phyloP scores from a whole-genome alignment of 306 rosid species.

The Prunus mira region DNA sequence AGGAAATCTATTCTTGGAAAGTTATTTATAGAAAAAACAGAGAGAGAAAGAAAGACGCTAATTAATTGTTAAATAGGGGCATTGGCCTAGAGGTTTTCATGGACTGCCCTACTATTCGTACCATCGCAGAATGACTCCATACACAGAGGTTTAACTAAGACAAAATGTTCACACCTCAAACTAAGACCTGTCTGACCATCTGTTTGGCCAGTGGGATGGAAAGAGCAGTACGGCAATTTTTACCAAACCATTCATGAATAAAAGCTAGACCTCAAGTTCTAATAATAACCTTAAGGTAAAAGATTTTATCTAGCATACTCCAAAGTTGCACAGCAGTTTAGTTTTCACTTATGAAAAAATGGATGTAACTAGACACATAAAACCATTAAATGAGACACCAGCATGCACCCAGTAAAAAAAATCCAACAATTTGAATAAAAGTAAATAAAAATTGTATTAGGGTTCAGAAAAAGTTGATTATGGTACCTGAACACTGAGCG shows the following conservation, averaged over 20 bases:
- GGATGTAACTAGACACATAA: neutral
- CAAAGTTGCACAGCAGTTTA: neutral
- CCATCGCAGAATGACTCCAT: neutral
- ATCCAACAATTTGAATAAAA: neutral
- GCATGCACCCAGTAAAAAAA: neutral
- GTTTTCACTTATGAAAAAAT: neutral
- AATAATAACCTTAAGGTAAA: neutral
- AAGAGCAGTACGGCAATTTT: conserved; percentile 5
- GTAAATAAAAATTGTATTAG: neutral
- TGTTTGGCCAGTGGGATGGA: conserved; percentile 5
- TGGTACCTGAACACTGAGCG: conserved; percentile 88
- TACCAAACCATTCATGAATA: conserved; percentile 9
- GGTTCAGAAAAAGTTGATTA: conserved; percentile 20
- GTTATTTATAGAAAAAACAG: neutral
- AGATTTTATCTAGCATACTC: conserved; percentile 4
- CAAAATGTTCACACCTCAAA: conserved; percentile 20
- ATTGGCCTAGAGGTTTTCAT: neutral
- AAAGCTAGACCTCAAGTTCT: neutral
- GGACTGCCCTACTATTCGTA: neutral
- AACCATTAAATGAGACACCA: neutral
- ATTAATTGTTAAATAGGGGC: neutral
- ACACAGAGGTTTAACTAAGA: neutral
- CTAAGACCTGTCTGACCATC: conserved; percentile 10
- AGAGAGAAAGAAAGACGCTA: neutral
- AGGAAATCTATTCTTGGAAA: neutral